Conservation (phyloP, 2,329 filamentous ascomycete species). For the Trichoderma arundinaceum region DNA sequence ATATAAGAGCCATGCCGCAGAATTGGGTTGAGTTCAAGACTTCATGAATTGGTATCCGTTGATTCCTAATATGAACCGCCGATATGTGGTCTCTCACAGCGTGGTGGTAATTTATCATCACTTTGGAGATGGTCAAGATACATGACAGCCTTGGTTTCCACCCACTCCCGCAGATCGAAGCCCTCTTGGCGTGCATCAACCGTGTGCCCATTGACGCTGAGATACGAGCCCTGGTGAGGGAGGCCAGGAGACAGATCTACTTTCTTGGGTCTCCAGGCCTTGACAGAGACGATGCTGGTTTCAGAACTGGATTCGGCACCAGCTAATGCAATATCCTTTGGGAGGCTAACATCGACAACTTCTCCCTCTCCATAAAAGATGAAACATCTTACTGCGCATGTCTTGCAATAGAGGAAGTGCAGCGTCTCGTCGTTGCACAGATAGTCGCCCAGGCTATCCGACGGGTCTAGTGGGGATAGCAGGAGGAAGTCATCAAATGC, state of each 20-base stretch:
- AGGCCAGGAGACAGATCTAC: constrained; percentile 32
- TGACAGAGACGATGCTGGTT: constrained; percentile 36
- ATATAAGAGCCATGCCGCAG: background rate
- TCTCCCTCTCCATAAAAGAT: constrained; percentile 46
- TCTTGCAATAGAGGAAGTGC: constrained; percentile 55
- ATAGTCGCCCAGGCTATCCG: constrained; percentile 50
- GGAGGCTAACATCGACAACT: constrained; percentile 37
- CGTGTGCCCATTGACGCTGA: constrained; percentile 48
- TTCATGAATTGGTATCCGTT: background rate
- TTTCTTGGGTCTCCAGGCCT: constrained; percentile 42
- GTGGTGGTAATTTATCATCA: constrained; percentile 24
- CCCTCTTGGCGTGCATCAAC: constrained; percentile 47
- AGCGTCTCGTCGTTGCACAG: constrained; percentile 40
- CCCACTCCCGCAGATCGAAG: constrained; percentile 46
- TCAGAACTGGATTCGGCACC: background rate
- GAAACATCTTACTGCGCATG: constrained; percentile 53
- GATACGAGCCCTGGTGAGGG: constrained; percentile 39
- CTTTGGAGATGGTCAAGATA: constrained; percentile 36
- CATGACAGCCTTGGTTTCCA: constrained; percentile 43
- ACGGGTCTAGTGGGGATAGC: constrained; percentile 48
- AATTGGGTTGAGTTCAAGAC: background rate
- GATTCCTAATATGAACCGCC: constrained; percentile 35
- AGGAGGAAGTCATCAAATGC: constrained; percentile 53
- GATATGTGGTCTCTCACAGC: constrained; percentile 32
- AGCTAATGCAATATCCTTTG: constrained; percentile 29